Base-by-base conservation (phyloP, 2,329 filamentous ascomycete species). In the Hypoxylon sp. region DNA sequence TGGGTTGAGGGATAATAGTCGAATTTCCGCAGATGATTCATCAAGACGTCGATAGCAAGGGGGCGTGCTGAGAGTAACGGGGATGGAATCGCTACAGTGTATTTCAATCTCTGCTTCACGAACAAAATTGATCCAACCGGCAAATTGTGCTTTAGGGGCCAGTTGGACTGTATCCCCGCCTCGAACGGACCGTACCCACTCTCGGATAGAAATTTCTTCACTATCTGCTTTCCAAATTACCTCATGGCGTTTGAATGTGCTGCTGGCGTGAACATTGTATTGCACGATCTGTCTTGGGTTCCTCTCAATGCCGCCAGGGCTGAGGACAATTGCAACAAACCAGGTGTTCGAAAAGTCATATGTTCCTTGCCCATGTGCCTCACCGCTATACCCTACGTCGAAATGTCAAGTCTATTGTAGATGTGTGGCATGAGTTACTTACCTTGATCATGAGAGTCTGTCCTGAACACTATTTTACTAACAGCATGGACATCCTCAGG, bases 71-170 rank as follows among this genome's bases (percentile, higher is more conserved):
- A n/a, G 16, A 39, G 14, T 39, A 8, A 19, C 34, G 7, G 1
- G n/a, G n/a, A 9, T 54, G 8, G 21, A 21, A 43, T 39, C 7
- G 14, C 11, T 21, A 2, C 51, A 37, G 27, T 30, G 34, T 8
- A 30, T 37, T 25, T 14, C 29, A 3, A 43, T 39, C 29, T 43
- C 51, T 12, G 41, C 37, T 30, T 54, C 51, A 7, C 41, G 41
- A 5, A 54, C 51, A 21, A 43, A 54, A 37, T 54, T 54, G 37
- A 39, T 54, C 51, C 51, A 54, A 8, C 41, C 16, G 7, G 41
- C 34, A 21, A 30, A 39, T 27, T 11, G 27, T 30, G 51, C 51
- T 27, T 43, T 39, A 1, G 51, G 51, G 16, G 29, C 30, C 3
- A 54, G n/a, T 14, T 23, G 51, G 14, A 54, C 43, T n/a, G 25